Evolutionary conservation across 768 basidiomycete genomes (phyloP), one percentile per base, ranked within the genome.

Genomic region (Mycena latifolia): DNA sequence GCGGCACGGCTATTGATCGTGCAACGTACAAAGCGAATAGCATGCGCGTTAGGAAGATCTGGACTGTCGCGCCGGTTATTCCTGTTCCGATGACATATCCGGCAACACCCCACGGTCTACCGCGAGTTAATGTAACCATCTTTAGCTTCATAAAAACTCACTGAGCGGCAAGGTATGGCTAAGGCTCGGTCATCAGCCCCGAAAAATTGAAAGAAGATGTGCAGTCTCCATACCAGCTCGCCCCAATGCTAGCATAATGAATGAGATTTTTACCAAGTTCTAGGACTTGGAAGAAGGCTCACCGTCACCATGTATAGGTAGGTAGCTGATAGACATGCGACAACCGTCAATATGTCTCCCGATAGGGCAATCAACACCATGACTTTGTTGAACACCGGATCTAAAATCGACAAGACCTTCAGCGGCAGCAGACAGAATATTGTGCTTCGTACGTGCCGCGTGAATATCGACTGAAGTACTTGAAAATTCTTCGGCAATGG

Each of bases 1-100:
- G 14, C n/a, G 33, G 14, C 6, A 35, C 8, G 14, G 33, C 33
- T 6, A 35, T n/a, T n/a, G 33, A 14, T 35, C 33, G 43, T 20
- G n/a, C 17, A 22, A 57, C 55, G 12, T 27, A 57, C 55, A 57
- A 22, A 15, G 15, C 31, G 29, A 46, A 57, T 28, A 46, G 28
- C 55, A 57, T 47, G 55, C 55, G 55, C 9, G 55, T n/a, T 10
- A 57, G 55, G 43, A 45, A 57, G 29, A 57, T 57, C 45, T 57
- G 55, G 20, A 57, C 55, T 15, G 54, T 37, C 37, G 54, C 54
- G 6, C 54, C 54, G 54, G 54, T 55, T 11, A 55, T 41, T 39
- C 54, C 54, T 24, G 54, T 55, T 41, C 54, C 54, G 28, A 28
- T 41, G 25, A 55, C 54, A 24, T 55, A 55, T 11, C 54, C 54